Conservation (phyloP, 331 rosid genomes). For the Malus hybrid region DNA sequence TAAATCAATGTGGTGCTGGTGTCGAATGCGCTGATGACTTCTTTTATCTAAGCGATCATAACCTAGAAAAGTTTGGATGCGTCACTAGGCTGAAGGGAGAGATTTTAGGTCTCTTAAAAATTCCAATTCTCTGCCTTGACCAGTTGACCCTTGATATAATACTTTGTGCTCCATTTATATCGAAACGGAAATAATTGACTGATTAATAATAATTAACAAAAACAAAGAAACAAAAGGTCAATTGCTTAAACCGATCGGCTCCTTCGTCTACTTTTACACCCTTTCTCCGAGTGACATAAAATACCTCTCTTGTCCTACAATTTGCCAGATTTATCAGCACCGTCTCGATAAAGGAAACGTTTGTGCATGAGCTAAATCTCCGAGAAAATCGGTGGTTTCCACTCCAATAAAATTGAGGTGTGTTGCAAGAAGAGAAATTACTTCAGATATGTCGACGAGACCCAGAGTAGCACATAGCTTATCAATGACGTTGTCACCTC, state of each 20-base stretch:
- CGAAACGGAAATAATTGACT: neutral
- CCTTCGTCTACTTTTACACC: conserved; percentile 4
- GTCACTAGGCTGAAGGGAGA: too few relatives aligned
- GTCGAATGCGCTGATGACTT: too few relatives aligned
- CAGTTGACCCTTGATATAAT: neutral
- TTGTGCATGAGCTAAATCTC: conserved; percentile 4
- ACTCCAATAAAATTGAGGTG: conserved; percentile 37
- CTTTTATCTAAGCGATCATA: too few relatives aligned
- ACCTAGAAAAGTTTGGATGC: too few relatives aligned
- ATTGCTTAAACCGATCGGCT: neutral
- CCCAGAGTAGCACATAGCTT: conserved; percentile 71
- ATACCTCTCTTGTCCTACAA: conserved; percentile 2
- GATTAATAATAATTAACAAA: neutral
- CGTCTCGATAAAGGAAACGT: neutral
- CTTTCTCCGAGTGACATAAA: neutral
- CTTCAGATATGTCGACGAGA: conserved; percentile 89
- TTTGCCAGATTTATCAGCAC: neutral
- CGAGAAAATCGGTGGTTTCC: conserved; percentile 13
- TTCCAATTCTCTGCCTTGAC: too few relatives aligned
- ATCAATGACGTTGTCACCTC: conserved; percentile 81
- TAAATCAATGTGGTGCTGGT: too few relatives aligned
- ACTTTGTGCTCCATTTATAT: neutral
- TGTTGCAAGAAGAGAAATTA: conserved; percentile 16
- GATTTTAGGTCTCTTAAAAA: too few relatives aligned
- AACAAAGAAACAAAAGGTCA: neutral